A percentile compares a stretch with the other conserved stretches of the same genome.
Conservation (phyloP, 495 filamentous ascomycete species). For the Neurospora discreta region DNA sequence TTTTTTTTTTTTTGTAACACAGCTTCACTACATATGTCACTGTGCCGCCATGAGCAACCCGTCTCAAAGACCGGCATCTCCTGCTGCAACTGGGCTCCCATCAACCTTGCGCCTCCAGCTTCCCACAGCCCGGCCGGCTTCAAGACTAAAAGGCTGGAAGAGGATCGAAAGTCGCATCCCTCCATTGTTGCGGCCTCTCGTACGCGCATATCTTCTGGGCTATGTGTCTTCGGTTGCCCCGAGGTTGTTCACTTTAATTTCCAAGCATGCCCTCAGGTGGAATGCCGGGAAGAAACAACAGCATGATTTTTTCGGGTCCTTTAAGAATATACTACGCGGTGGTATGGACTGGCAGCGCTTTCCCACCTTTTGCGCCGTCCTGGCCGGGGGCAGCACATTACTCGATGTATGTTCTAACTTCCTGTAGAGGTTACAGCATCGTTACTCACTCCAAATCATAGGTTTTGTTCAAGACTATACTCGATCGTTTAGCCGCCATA, state of each 20-base stretch:
- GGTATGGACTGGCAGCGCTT: slow-evolving; percentile 51
- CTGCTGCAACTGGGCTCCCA: not conserved
- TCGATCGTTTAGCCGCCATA: slow-evolving; percentile 12
- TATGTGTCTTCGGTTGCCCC: slow-evolving; percentile 63
- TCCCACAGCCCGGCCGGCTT: not conserved
- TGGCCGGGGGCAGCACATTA: slow-evolving; percentile 67
- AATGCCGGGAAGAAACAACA: slow-evolving; percentile 31
- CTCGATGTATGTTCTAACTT: slow-evolving; percentile 42
- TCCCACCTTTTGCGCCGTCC: slow-evolving; percentile 67
- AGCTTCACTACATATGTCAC: not conserved
- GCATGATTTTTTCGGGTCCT: slow-evolving; percentile 28
- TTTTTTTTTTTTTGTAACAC: too few relatives aligned
- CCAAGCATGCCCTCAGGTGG: slow-evolving; percentile 28
- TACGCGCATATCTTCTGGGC: slow-evolving; percentile 65
- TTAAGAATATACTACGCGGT: slow-evolving; percentile 31
- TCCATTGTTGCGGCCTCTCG: slow-evolving; percentile 43
- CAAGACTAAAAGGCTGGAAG: slow-evolving; percentile 5
- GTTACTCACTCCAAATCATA: slow-evolving; percentile 6
- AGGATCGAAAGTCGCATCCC: slow-evolving; percentile 28
- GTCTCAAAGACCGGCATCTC: not conserved
- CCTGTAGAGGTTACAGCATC: not conserved
- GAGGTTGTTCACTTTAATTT: slow-evolving; percentile 46
- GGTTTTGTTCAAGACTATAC: slow-evolving; percentile 19
- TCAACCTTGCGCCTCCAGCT: not conserved
- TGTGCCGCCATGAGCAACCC: not conserved